These are phyloP conservation scores for Quercus tomentella DNA, from an alignment of 331 rosid species.

Conservation along the genomic window DNA sequence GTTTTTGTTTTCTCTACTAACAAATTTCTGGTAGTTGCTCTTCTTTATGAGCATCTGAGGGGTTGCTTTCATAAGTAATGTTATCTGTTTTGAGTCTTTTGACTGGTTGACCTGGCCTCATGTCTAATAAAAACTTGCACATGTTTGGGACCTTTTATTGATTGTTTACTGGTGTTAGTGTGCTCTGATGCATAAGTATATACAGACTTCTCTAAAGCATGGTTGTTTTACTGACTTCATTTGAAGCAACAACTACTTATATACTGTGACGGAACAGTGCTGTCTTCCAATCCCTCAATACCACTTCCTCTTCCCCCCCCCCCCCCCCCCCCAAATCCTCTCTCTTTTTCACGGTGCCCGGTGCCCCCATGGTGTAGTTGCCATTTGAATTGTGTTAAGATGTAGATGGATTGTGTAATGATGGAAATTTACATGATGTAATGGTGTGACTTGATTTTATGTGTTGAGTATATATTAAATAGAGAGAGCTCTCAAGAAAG, in stretches of 20 bases:
- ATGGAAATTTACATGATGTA: background rate
- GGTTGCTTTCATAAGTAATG: background rate
- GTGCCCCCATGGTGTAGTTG: background rate
- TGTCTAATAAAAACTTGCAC: background rate
- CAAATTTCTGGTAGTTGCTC: background rate
- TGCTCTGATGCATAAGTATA: background rate
- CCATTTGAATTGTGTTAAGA: background rate
- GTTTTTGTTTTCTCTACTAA: background rate
- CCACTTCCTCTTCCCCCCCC: no score
- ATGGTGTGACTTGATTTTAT: background rate
- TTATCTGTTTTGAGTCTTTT: no score
- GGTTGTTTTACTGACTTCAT: background rate
- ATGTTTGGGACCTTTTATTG: background rate
- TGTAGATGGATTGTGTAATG: no score
- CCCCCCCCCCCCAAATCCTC: no score
- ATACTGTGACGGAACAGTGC: background rate
- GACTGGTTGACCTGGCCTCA: background rate
- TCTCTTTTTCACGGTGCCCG: no score
- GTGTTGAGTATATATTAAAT: background rate
- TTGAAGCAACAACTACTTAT: background rate
- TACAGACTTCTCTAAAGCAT: background rate
- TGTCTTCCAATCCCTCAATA: background rate
- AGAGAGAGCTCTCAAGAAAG: background rate
- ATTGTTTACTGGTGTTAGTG: background rate
- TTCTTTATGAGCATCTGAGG: background rate